Base-by-base conservation (phyloP, 805 yeast genomes). In the Zygotorulaspora sp. region DNA sequence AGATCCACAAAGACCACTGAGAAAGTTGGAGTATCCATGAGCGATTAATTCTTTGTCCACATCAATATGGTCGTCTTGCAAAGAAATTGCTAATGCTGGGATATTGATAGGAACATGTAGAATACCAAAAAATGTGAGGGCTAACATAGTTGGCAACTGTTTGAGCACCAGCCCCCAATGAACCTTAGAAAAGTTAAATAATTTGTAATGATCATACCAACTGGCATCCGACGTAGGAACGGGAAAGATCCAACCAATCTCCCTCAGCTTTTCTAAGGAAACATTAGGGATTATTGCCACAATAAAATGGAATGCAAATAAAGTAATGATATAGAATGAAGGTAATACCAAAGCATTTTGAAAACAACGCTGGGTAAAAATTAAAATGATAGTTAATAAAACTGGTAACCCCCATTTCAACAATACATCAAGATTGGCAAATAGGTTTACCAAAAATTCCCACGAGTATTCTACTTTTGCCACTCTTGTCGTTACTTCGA, bases 41-140 rank as follows among this genome's bases (percentile, higher is more conserved):
- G 97, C 97, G 21, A 90, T 81, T 41, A 92, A 72, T 63, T 92
- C 98, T 41, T 89, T 72, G 61, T 92, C 95, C 27, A 92, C 95
- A 57, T 89, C 95, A 48, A 84, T 77, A 31, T 71, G 65, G 60
- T 84, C 92, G 74, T 84, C 81, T 3, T 86, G 85, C 1, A 86
- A 74, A 5, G 95, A 83, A 12, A 89, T 92, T 0, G 97, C 97
- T 32, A 92, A 70, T 0, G 98, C 97, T 1, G 98, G 98, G 10
- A 92, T 97, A 58, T 92, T 92, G 43, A 92, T 92, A 3, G 98
- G 98, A 8, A 92, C 98, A 53, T 92, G 98, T 38, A 92, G 66
- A 26, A 92, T 83, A 9, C 98, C 98, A 55, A 92, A 92, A 57
- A 92, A 92, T 0, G 97, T 89, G 47, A 92, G 68, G 0, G 98